Base-by-base conservation (phyloP, 495 filamentous ascomycete genomes). In the Penicillium coprophilum region DNA sequence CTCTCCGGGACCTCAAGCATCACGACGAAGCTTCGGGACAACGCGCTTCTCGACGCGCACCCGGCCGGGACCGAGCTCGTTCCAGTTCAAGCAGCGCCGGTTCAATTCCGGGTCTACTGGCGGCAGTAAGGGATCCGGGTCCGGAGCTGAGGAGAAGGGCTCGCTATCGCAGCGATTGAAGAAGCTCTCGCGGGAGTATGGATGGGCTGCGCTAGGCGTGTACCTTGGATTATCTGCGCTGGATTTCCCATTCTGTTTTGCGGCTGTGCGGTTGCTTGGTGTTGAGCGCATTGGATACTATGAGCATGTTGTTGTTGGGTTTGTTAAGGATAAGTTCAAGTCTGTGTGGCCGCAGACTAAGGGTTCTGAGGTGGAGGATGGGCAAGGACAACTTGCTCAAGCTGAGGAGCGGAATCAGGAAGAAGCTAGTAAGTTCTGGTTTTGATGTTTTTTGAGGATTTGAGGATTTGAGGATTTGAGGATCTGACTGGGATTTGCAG, bases 231-330 rank as follows among this genome's bases (percentile, higher is more conserved):
- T 99, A 36, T 91, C 87, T 0, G 88, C 89, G 12, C 75, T 97
- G 56, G 94, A 99, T 65, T 96, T 97, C 61, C 94, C 94, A 0
- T 90, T 99, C 67, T 97, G 92, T 71, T 99, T 96, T 70, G 71
- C 93, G 23, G 82, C 91, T 2, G 94, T 99, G 19, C 81, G 88
- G 19, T 77, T 82, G 38, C 77, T 97, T 4, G 94, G 94, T 19
- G 88, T 87, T 0, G 94, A 99, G 20, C 81, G 81, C 36, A 92
- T 98, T 61, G 92, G 90, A 38, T 79, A 76, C 46, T 82, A 69
- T 60, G 81, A 85, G 59, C 72, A 83, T 55, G 73, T 70, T 6
- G 57, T 77, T 36, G 41, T 82, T n/a, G 65, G 68, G 6, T 65
- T 61, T 32, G 61, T 76, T 21, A 74, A 73, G 66, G 62, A 58